phyloP scores from a whole-genome alignment of 2,329 filamentous ascomycete species.

The Sclerotinia trifoliorum region DNA sequence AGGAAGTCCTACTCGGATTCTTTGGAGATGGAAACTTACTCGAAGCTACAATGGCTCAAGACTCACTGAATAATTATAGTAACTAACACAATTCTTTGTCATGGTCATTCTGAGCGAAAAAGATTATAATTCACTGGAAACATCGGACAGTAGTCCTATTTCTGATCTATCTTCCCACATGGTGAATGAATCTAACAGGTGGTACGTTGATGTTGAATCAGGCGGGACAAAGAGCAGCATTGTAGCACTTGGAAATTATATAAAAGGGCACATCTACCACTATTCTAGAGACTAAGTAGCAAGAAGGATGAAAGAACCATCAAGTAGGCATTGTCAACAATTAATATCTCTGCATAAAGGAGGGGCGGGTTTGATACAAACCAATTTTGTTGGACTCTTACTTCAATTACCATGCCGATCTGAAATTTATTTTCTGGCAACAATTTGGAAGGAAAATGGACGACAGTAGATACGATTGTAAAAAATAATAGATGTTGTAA shows the following conservation, averaged over 20 bases:
- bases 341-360: not conserved
- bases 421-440: too few relatives aligned
- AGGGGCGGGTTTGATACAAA: not conserved
- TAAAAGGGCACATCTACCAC: too few relatives aligned
- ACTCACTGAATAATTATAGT: not conserved
- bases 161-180: not conserved
- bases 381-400: too few relatives aligned
- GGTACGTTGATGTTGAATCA: not conserved
- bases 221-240: too few relatives aligned
- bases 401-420: not conserved
- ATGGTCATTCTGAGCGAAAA: accelerated
- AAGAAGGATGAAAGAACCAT: too few relatives aligned
- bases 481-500: too few relatives aligned
- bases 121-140: not conserved
- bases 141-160: not conserved
- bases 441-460: not conserved
- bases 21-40: accelerated
- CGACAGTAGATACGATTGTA: not conserved
- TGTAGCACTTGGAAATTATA: too few relatives aligned
- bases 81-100: accelerated
- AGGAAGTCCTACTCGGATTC: accelerated
- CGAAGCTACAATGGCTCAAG: too few relatives aligned
- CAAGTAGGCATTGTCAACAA: too few relatives aligned
- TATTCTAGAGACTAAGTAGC: too few relatives aligned
- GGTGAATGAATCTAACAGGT: not conserved